These are phyloP conservation scores for Metrosideros polymorpha DNA, from an alignment of 441 rosid genomes.

Conservation along the genomic window DNA sequence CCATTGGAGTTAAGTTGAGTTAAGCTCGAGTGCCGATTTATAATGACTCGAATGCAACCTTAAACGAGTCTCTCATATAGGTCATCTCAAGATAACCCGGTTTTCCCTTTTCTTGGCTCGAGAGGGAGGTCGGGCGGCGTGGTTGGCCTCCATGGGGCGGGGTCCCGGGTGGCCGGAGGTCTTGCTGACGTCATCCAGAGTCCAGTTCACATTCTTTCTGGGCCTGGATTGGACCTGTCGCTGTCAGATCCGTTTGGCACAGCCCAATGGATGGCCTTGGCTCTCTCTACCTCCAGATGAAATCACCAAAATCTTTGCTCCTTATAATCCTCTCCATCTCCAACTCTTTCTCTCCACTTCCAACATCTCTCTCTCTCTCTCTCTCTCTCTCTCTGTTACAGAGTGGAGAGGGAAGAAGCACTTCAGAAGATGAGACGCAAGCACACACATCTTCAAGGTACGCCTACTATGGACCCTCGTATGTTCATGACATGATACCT, in stretches of 20 bases:
- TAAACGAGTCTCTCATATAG: background rate
- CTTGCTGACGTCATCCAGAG: constrained; percentile 18
- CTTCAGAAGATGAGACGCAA: constrained; percentile 25
- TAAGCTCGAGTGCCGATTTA: background rate
- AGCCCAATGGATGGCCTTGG: constrained; percentile 16
- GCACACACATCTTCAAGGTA: constrained; percentile 35
- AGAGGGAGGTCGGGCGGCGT: background rate
- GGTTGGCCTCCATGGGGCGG: background rate
- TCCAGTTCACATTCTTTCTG: constrained; percentile 4
- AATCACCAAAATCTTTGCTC: background rate
- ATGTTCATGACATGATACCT: background rate
- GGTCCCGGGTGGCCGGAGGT: background rate
- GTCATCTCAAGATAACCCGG: background rate
- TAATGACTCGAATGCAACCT: background rate
- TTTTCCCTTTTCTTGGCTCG: background rate
- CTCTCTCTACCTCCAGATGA: background rate
- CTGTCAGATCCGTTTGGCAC: constrained; percentile 23
- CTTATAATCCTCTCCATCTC: background rate
- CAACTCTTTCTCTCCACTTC: background rate
- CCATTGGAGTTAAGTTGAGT: background rate
- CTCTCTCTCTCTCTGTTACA: constrained; percentile 3
- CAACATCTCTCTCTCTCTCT: background rate
- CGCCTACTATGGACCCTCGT: background rate
- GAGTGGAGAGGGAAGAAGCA: constrained; percentile 15
- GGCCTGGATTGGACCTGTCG: constrained; percentile 38